Conservation (phyloP, 208 protist genomes). For the Wallacemonas collosoma region DNA sequence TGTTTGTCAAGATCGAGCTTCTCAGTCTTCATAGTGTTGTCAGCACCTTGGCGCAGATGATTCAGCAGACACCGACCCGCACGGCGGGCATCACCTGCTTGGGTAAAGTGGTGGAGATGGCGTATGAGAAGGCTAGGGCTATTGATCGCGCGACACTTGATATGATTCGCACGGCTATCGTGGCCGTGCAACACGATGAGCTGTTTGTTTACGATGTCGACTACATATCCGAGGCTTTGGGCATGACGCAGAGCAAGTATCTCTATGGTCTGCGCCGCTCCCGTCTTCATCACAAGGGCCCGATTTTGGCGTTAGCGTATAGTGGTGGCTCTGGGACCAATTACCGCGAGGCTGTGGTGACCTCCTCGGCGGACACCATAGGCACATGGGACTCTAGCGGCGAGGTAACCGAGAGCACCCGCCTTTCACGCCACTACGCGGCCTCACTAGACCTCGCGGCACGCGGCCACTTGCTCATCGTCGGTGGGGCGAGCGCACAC, state of each 20-base stretch:
- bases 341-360: slow-evolving; percentile 75
- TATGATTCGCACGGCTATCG: slow-evolving; percentile 48
- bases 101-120: slow-evolving; percentile 84
- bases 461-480: slow-evolving; percentile 70
- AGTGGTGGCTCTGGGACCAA: slow-evolving; percentile 38
- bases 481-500: slow-evolving; percentile 62
- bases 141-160: slow-evolving; percentile 63
- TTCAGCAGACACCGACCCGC: slow-evolving; percentile 68
- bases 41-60: slow-evolving; percentile 64
- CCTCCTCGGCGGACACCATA: slow-evolving; percentile 83
- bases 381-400: slow-evolving; percentile 79
- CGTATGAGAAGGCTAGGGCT: slow-evolving; percentile 53
- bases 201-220: slow-evolving; percentile 88
- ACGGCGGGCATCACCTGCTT: slow-evolving; percentile 85
- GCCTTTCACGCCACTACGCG: slow-evolving; percentile 84
- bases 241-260: slow-evolving; percentile 77
- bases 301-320: slow-evolving; percentile 83
- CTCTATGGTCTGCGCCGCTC: slow-evolving; percentile 47
- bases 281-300: slow-evolving; percentile 50
- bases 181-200: slow-evolving; percentile 71
- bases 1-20: slow-evolving; percentile 66
- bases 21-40: slow-evolving; percentile 68
- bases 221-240: slow-evolving; percentile 86
- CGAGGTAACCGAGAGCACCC: slow-evolving; percentile 67
- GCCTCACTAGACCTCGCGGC: slow-evolving; percentile 82